Evolutionary conservation across 495 filamentous ascomycete genomes (phyloP).

Genomic region (Poronia punctata): DNA sequence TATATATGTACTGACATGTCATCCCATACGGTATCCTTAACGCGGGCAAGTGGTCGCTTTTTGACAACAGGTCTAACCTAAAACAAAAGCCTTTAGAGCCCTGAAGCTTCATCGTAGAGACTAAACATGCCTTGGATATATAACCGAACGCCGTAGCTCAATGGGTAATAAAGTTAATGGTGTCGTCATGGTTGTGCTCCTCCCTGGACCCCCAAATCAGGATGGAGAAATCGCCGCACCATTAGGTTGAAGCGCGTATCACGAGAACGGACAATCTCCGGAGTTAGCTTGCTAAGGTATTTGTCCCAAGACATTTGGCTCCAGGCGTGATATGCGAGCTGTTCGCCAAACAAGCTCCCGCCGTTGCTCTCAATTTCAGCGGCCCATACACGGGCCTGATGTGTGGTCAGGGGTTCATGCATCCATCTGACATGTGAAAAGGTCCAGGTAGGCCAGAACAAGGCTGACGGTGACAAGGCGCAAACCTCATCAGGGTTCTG

Average conservation of each 20-base stretch:
- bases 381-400: slow-evolving; percentile 28
- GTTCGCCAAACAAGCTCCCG: slow-evolving; percentile 36
- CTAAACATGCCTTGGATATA: slow-evolving; percentile 2
- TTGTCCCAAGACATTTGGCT: slow-evolving; percentile 39
- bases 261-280: slow-evolving; percentile 24
- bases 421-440: slow-evolving; percentile 40
- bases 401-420: slow-evolving; percentile 29
- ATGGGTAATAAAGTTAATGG: too few species aligned
- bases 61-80: too few species aligned
- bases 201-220: slow-evolving; percentile 24
- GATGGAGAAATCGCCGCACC: slow-evolving; percentile 38
- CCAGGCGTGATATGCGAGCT: slow-evolving; percentile 43
- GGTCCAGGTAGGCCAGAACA: slow-evolving; percentile 48
- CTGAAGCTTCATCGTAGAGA: too few species aligned
- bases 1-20: too few species aligned
- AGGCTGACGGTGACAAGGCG: slow-evolving; percentile 34
- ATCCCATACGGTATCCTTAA: too few species aligned
- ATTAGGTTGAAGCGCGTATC: slow-evolving; percentile 43
- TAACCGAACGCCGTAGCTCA: too few species aligned
- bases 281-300: slow-evolving; percentile 34
- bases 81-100: too few species aligned
- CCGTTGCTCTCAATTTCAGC: slow-evolving; percentile 29
- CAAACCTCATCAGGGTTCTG: slow-evolving; percentile 34
- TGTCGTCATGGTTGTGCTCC: too few species aligned
- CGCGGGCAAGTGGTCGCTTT: too few species aligned